A percentile compares a stretch with the other conserved stretches of the same genome.
These are phyloP conservation scores for Clitoria ternatea DNA, from an alignment of 306 rosid species.

Conservation along the genomic window DNA sequence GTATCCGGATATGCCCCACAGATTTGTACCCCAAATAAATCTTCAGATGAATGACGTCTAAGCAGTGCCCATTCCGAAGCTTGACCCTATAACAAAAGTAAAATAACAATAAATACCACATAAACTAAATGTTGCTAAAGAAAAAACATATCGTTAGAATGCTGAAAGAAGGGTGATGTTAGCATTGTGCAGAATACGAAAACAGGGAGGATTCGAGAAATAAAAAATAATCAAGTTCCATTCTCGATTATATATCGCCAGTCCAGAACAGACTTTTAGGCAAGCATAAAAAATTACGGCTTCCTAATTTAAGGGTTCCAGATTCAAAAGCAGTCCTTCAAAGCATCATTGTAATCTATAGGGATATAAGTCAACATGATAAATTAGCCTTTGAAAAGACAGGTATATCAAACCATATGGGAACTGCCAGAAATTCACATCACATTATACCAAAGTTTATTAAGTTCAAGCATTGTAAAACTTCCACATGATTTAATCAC, in stretches of 20 bases:
- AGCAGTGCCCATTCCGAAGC: slow-evolving; percentile 97
- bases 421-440: neutral
- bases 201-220: neutral
- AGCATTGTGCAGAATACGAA: neutral
- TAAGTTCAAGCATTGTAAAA: neutral
- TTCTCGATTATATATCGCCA: neutral
- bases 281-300: neutral
- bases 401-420: neutral
- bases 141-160: neutral
- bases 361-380: neutral
- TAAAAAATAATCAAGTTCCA: neutral
- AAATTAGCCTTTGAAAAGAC: neutral
- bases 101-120: neutral
- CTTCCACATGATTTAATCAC: too few species aligned
- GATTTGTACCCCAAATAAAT: slow-evolving; percentile 92
- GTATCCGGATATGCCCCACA: slow-evolving; percentile 85
- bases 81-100: slow-evolving; percentile 61
- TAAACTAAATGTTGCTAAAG: slow-evolving; percentile 7
- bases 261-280: neutral
- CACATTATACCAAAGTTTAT: neutral
- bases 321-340: neutral
- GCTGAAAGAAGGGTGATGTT: neutral
- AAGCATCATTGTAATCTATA: neutral
- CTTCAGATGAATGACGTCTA: slow-evolving; percentile 83
- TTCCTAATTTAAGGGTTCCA: neutral